These are phyloP conservation scores for Chaetomium fimeti DNA, from an alignment of 495 filamentous ascomycete species.

Conservation along the genomic window DNA sequence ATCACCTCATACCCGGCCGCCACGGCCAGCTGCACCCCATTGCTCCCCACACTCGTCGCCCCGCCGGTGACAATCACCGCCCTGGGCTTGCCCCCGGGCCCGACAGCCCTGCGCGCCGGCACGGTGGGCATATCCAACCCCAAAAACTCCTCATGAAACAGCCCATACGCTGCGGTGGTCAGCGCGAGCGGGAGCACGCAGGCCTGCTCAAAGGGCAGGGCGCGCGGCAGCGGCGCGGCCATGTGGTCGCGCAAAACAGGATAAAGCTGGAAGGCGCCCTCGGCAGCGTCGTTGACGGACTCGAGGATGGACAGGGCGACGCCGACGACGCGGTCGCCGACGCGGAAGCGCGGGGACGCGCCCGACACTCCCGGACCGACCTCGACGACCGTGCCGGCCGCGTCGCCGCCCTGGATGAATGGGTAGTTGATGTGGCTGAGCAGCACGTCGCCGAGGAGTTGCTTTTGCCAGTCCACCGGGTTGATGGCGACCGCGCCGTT, in stretches of 20 bases:
- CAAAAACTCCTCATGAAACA: not conserved
- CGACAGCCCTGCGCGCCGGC: too few species aligned
- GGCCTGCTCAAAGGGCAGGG: not conserved
- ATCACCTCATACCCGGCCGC: slow-evolving; percentile 62
- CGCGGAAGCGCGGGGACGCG: slow-evolving; percentile 43
- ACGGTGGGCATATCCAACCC: not conserved
- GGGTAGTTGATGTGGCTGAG: slow-evolving; percentile 45
- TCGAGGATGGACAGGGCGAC: slow-evolving; percentile 24
- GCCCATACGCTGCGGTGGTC: not conserved
- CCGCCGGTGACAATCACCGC: not conserved
- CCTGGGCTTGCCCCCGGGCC: not conserved
- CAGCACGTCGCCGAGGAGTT: slow-evolving; percentile 32
- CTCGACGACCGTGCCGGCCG: slow-evolving; percentile 51
- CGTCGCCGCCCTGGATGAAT: slow-evolving; percentile 51
- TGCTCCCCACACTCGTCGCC: slow-evolving; percentile 36
- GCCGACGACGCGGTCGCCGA: slow-evolving; percentile 46
- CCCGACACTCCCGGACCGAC: slow-evolving; percentile 44
- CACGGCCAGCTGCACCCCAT: slow-evolving; percentile 60
- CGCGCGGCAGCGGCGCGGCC: not conserved
- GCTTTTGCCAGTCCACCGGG: slow-evolving; percentile 47
- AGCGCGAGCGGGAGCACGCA: not conserved
- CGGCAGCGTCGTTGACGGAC: slow-evolving; percentile 33
- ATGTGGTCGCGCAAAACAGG: not conserved
- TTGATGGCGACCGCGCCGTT: slow-evolving; percentile 44
- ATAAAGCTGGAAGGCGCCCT: not conserved